Evolutionary conservation across 148 eudicot genomes (phyloP), one percentile per base, ranked within the genome.

Genomic region (Silene conica): DNA sequence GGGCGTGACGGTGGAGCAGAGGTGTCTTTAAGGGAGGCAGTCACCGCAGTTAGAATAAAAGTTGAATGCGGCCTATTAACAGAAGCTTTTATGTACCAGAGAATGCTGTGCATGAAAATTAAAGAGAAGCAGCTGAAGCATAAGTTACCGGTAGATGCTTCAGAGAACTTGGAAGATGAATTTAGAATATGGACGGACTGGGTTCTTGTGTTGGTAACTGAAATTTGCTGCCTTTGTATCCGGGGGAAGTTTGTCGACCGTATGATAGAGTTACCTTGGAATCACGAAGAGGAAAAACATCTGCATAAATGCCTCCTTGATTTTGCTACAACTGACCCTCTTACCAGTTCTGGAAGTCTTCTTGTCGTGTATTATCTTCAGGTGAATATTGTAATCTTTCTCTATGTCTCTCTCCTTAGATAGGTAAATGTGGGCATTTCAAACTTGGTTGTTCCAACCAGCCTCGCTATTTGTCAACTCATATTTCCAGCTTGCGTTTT

Each of bases 61-160:
- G 91, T 95, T 73, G 97, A 95, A 76, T 92, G 97, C 79, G 97
- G 89, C 64, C 89, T 95, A 75, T 73, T 95, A 81, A 92, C 97
- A 25, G 97, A 95, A 77, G 92, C 94, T 71, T 95, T 92, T 74
- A 90, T 92, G 97, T 90, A 92, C 77, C 97, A 95, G 83, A 92
- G 96, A 75, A 80, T 22, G 67, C 78, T 89, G 23, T 90, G 97
- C 83, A 75, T 76, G 43, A 90, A 84, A 77, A 74, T 87, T 74
- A 92, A 89, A 81, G 96, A 90, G 77, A 87, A 84, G 72, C 87
- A 85, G 74, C 26, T 73, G 67, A 86, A 73, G 69, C 85, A 80
- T 80, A 85, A 82, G 63, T 34, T 80, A 23, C 72, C 77, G 3
- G 59, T 73, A 46, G 80, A 79, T 66, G 76, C 76, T 78, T 64